These are phyloP conservation scores for Ocimum tenuiflorum DNA, from an alignment of 257 asterid genomes.

Conservation along the genomic window DNA sequence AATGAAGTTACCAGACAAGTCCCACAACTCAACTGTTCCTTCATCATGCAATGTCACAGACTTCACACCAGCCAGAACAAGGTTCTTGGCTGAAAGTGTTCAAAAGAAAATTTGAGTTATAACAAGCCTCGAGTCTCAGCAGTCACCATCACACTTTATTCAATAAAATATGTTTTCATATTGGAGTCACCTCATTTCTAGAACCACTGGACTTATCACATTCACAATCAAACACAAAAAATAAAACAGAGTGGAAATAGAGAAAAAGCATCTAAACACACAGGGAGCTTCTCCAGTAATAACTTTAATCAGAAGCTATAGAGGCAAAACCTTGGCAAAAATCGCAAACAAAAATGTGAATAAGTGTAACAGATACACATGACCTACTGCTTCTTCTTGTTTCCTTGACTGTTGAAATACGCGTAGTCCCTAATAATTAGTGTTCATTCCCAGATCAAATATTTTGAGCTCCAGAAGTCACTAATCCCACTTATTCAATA, in stretches of 20 bases:
- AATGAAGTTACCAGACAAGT: conserved; percentile 74
- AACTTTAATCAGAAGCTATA: too few relatives aligned
- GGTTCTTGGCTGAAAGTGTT: conserved; percentile 73
- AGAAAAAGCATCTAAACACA: too few relatives aligned
- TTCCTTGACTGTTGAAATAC: not conserved
- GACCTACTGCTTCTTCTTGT: not conserved
- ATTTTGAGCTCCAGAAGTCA: not conserved
- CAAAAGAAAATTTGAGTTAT: conserved; percentile 10
- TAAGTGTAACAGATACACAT: not conserved
- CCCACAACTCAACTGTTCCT: conserved; percentile 79
- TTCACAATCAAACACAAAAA: not conserved
- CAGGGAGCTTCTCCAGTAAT: too few relatives aligned
- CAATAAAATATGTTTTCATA: not conserved
- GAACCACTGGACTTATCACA: not conserved
- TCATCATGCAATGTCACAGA: conserved; percentile 92
- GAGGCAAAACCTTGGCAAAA: too few relatives aligned
- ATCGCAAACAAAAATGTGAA: not conserved
- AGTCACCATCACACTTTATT: not conserved
- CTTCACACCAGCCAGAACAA: conserved; percentile 90
- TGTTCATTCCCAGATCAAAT: not conserved
- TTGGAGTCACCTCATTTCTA: not conserved
- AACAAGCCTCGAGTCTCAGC: not conserved
- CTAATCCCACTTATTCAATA: too few relatives aligned
- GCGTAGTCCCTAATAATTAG: not conserved
- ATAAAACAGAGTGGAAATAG: not conserved